phyloP scores from a whole-genome alignment of 2,329 filamentous ascomycete genomes.

The Fusarium nematophilum region DNA sequence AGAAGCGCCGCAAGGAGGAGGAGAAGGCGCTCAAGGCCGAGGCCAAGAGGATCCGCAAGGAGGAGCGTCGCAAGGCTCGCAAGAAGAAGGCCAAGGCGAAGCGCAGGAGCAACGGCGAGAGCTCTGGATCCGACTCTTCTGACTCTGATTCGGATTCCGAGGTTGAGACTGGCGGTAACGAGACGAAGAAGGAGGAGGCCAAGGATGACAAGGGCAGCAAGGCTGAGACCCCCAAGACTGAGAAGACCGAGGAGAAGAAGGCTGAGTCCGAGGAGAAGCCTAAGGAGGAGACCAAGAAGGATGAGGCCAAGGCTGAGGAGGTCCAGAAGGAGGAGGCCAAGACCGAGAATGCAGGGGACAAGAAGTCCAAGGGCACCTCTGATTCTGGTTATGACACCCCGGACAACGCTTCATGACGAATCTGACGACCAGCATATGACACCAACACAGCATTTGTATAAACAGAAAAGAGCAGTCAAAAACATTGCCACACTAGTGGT shows the following conservation, averaged over 20 bases:
- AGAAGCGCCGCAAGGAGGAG: conserved; percentile 54
- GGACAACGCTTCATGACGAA: conserved; percentile 31
- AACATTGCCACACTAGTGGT: not conserved
- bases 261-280: conserved; percentile 4
- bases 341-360: conserved; percentile 3
- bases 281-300: conserved; percentile 19
- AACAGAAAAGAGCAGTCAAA: not conserved
- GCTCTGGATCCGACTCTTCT: conserved; percentile 36
- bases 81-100: conserved; percentile 43
- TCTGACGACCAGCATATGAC: conserved; percentile 10
- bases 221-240: not conserved
- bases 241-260: conserved; percentile 22
- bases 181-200: conserved; percentile 31
- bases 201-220: conserved; percentile 23
- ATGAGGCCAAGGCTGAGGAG: conserved; percentile 7
- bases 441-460: conserved; percentile 6
- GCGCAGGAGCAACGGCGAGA: conserved; percentile 33
- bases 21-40: conserved; percentile 46
- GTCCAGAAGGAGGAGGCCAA: conserved; percentile 7
- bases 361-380: conserved; percentile 45
- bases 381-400: conserved; percentile 51
- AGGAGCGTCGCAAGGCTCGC: conserved; percentile 39
- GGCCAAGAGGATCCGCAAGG: conserved; percentile 44
- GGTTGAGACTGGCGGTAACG: conserved; percentile 34
- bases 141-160: conserved; percentile 41